Base-by-base conservation (phyloP, 176 grass and related monocot genomes). In the Triticum timopheevii region DNA sequence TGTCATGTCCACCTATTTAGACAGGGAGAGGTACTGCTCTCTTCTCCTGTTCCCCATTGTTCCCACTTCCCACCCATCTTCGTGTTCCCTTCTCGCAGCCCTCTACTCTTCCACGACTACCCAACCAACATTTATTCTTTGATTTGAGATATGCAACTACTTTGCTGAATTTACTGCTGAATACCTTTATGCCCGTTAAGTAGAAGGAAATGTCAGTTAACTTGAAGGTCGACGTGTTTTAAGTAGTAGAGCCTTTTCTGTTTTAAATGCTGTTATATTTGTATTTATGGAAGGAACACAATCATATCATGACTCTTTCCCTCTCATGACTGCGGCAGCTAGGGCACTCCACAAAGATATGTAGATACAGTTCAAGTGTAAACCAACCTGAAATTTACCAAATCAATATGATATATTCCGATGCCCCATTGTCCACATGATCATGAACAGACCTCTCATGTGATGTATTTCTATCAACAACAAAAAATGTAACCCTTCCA, bases 291-390 rank as follows among this genome's bases (percentile, higher is more conserved):
- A 54, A 54, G 15, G 50, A 54, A 54, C 50, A 54, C 6, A 54
- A 54, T 19, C 50, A 54, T 54, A 54, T 19, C 1, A 5, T 7
- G 50, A 54, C 50, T 54, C 50, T 54, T 52, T 19, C 50, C 16
- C 50, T 54, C 50, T 54, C 5, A 0, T 19, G 50, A 54, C 15
- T 19, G 15, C 1, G 50, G 50, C 15, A 16, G 50, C 16, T 19
- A 19, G 15, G 50, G 6, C 2, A 15, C 30, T 63, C 45, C 44
- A 42, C 42, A 54, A 50, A 22, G 76, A 59, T 49, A 59, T 87
- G 84, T 87, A 84, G 19, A 83, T 80, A 76, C 68, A 90, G 45
- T 58, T 80, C 10, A 40, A 82, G 65, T 72, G 73, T 68, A 71
- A 10, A 58, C 54, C 45, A 45, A 80, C 13, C 35, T 42, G 11